Conservation (phyloP, 2,329 filamentous ascomycete species). For the Leptodontidium sp. region DNA sequence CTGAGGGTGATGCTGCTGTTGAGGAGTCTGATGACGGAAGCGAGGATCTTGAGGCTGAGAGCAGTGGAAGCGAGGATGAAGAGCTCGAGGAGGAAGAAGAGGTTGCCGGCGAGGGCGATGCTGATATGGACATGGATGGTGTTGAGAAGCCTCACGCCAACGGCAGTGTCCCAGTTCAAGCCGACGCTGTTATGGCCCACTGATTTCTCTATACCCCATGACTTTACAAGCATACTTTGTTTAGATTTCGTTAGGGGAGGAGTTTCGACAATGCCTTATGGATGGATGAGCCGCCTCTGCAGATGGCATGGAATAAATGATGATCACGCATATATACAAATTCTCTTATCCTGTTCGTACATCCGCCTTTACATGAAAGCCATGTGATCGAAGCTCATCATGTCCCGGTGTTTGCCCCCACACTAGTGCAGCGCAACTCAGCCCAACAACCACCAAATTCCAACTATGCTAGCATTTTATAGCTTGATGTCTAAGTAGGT, state of each 20-base stretch:
- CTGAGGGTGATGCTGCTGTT: conserved; percentile 60
- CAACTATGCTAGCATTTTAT: too few species aligned
- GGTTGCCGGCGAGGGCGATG: conserved; percentile 48
- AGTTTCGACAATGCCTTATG: conserved; percentile 24
- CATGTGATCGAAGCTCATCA: too few species aligned
- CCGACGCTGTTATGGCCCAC: conserved; percentile 46
- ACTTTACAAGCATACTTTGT: conserved; percentile 26
- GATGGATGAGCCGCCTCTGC: conserved; percentile 6
- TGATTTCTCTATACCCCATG: conserved; percentile 40
- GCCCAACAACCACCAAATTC: too few species aligned
- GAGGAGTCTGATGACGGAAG: conserved; percentile 79
- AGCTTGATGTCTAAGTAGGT: too few species aligned
- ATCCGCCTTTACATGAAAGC: neutral
- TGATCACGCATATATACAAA: conserved; percentile 7
- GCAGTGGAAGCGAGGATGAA: conserved; percentile 69
- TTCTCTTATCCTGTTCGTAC: neutral
- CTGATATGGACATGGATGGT: conserved; percentile 61
- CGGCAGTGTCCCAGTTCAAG: conserved; percentile 34
- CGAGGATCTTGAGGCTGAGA: conserved; percentile 82
- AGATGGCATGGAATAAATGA: conserved; percentile 26
- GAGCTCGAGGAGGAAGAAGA: conserved; percentile 62
- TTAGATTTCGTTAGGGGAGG: conserved; percentile 31
- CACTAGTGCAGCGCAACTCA: too few species aligned
- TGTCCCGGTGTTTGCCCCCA: too few species aligned
- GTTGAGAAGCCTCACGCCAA: conserved; percentile 43